Percentiles rank a stretch among this genome's conserved stretches.
Conservation (phyloP, 192 early-diverging fungal genomes). For the Umbelopsis sp. region DNA sequence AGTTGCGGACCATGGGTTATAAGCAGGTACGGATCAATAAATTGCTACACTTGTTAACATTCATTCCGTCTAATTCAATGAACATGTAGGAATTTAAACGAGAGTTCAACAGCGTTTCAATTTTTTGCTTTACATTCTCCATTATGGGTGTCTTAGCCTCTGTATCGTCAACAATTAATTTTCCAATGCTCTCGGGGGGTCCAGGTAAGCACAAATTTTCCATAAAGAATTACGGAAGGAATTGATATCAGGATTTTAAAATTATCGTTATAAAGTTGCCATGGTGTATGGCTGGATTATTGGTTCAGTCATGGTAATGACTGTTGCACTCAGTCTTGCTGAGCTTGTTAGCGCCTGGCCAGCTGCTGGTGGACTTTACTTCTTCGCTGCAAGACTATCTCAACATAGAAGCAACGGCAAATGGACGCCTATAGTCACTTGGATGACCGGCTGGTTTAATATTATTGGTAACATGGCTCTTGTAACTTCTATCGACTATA, state of each 20-base stretch:
- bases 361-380: conserved; percentile 4
- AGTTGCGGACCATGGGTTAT: background rate
- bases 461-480: conserved; percentile 8
- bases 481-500: conserved; percentile 12
- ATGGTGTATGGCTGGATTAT: conserved; percentile 48
- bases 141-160: conserved; percentile 12
- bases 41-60: background rate
- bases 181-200: conserved; percentile 4
- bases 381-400: conserved; percentile 1
- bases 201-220: background rate
- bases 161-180: conserved; percentile 13
- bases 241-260: background rate
- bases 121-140: conserved; percentile 8
- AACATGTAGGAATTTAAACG: background rate
- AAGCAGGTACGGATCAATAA: background rate
- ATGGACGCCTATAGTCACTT: conserved; percentile 8
- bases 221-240: background rate
- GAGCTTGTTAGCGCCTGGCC: conserved; percentile 37
- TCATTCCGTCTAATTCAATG: background rate
- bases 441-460: conserved; percentile 6
- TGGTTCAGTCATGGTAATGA: conserved; percentile 39
- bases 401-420: background rate
- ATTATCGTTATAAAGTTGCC: background rate
- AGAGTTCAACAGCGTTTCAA: background rate
- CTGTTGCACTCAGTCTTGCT: conserved; percentile 38